phyloP scores from a whole-genome alignment of 2,329 filamentous ascomycete genomes.

The Talaromyces verruculosus region DNA sequence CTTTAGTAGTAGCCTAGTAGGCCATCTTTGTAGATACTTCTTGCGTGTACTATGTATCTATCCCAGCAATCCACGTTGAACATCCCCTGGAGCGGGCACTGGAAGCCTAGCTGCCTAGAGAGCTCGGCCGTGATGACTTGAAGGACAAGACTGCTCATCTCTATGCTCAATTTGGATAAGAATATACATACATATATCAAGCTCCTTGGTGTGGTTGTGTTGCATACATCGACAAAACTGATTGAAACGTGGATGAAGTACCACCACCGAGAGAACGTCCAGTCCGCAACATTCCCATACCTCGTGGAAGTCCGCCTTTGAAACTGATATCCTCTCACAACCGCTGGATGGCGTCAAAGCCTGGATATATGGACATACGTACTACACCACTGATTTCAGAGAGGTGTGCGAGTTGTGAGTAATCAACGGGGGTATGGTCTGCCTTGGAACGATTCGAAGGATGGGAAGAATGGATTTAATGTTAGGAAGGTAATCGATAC shows the following conservation, averaged over 20 bases:
- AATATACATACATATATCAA: too few relatives aligned
- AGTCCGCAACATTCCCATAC: constrained; percentile 51
- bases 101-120: too few relatives aligned
- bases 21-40: too few relatives aligned
- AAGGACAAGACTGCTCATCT: too few relatives aligned
- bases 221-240: too few relatives aligned
- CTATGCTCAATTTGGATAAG: too few relatives aligned
- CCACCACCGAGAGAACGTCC: constrained; percentile 46
- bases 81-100: too few relatives aligned
- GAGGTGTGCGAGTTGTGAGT: constrained; percentile 39
- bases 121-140: too few relatives aligned
- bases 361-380: constrained; percentile 48
- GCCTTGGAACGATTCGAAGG: constrained; percentile 25
- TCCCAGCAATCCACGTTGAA: too few relatives aligned
- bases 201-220: too few relatives aligned
- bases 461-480: constrained; percentile 23
- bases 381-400: constrained; percentile 45
- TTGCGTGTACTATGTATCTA: too few relatives aligned
- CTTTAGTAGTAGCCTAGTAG: neutral
- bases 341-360: constrained; percentile 6
- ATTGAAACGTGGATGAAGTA: too few relatives aligned
- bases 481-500: constrained; percentile 23
- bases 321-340: constrained; percentile 49
- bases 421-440: constrained; percentile 49
- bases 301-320: constrained; percentile 54